phyloP scores from a whole-genome alignment of 345 rosid genomes.

The Erysimum cheiranthoides region DNA sequence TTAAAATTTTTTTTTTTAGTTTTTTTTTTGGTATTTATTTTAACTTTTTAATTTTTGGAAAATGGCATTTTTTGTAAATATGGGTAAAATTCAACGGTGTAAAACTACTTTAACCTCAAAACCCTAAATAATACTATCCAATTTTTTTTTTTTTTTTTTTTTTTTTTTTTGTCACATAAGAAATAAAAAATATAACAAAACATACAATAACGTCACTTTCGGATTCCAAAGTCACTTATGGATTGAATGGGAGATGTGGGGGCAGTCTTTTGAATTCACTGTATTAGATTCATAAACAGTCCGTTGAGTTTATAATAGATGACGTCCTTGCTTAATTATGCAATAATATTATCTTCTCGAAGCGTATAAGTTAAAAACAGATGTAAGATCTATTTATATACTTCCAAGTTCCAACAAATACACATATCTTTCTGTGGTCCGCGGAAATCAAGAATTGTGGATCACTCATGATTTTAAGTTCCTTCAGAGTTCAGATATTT shows the following conservation, averaged over 20 bases:
- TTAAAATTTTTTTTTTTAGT: too few species aligned
- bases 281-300: neutral
- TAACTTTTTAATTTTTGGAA: too few species aligned
- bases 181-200: neutral
- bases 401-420: too few species aligned
- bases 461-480: neutral
- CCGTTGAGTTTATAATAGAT: neutral
- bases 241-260: neutral
- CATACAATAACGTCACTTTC: neutral
- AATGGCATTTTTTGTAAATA: too few species aligned
- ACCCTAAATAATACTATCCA: too few species aligned
- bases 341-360: conserved; percentile 29
- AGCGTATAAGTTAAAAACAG: conserved; percentile 5
- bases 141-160: too few species aligned
- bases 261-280: neutral
- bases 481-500: neutral
- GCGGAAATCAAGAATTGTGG: neutral
- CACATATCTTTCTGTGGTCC: too few species aligned
- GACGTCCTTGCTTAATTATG: conserved; percentile 42
- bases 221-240: neutral
- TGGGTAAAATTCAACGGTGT: too few species aligned
- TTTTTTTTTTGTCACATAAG: neutral
- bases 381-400: neutral
- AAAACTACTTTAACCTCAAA: too few species aligned
- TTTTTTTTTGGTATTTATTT: too few species aligned